Evolutionary conservation across 768 basidiomycete species (phyloP).

Genomic region (Russula lepida): DNA sequence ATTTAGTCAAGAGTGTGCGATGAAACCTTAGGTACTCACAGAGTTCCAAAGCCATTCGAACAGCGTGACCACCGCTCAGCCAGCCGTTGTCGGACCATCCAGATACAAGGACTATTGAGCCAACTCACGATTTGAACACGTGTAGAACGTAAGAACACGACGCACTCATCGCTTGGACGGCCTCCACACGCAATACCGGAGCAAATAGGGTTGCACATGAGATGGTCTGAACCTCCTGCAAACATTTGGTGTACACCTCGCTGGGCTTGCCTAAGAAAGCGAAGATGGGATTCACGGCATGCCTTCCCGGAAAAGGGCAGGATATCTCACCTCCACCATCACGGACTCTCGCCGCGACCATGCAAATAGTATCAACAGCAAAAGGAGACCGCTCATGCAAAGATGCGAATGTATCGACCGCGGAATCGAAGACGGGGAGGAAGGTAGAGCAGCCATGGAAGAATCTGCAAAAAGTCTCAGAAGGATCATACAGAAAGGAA

Average conservation of each 20-base stretch:
- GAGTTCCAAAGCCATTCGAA: conserved; percentile 92
- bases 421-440: conserved; percentile 78
- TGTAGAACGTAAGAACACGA: conserved; percentile 7
- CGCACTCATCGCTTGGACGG: conserved; percentile 90
- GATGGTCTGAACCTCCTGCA: conserved; percentile 80
- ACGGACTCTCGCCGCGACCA: conserved; percentile 84
- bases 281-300: conserved; percentile 15
- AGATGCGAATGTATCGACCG: conserved; percentile 76
- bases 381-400: conserved; percentile 88
- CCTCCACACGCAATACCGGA: conserved; percentile 76
- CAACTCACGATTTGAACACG: background rate
- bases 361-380: conserved; percentile 86
- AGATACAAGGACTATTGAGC: conserved; percentile 60
- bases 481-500: conserved; percentile 11
- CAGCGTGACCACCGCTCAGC: conserved; percentile 93
- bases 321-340: conserved; percentile 71
- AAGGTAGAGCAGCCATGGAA: conserved; percentile 91
- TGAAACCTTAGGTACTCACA: conserved; percentile 42
- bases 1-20: background rate
- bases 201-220: conserved; percentile 83
- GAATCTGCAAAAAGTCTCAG: conserved; percentile 44
- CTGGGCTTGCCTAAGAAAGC: conserved; percentile 54
- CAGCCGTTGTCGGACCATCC: conserved; percentile 97
- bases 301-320: background rate
- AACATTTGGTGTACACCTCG: conserved; percentile 60